Percentiles rank a stretch among this genome's conserved stretches.
Conservation (phyloP, 805 yeast genomes). For the Barnettozyma vustinii region DNA sequence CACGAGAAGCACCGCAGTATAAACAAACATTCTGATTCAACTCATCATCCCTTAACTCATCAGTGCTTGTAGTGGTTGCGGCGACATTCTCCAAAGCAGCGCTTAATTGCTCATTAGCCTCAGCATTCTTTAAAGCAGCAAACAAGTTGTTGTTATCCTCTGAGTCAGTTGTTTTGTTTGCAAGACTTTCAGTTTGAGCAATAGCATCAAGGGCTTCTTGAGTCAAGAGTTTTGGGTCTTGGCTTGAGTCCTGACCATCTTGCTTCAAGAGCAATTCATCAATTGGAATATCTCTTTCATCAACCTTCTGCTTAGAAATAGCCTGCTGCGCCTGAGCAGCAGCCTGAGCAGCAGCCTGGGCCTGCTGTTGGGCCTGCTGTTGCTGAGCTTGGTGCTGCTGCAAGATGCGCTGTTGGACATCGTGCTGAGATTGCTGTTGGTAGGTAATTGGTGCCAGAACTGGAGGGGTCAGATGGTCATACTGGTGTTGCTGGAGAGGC, state of each 20-base stretch:
- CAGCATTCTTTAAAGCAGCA: constrained; percentile 15
- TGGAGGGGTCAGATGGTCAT: constrained; percentile 5
- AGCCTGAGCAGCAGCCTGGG: constrained; percentile 8
- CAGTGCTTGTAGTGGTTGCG: not conserved
- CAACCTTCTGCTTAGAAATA: constrained; percentile 6
- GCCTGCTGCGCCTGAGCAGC: constrained; percentile 9
- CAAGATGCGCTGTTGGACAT: constrained; percentile 7
- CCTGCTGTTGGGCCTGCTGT: constrained; percentile 9
- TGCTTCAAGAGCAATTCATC: constrained; percentile 15
- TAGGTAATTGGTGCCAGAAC: constrained; percentile 9
- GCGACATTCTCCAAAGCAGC: not conserved
- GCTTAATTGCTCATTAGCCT: constrained; percentile 2
- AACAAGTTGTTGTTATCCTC: constrained; percentile 12
- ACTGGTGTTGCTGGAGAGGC: constrained; percentile 8
- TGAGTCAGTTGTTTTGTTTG: constrained; percentile 6
- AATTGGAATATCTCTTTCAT: constrained; percentile 15
- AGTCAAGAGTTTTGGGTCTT: constrained; percentile 5
- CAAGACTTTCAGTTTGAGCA: constrained; percentile 6
- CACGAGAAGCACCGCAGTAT: constrained; percentile 22
- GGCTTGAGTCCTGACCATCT: constrained; percentile 6
- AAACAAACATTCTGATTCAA: constrained; percentile 14
- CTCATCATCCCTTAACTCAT: constrained; percentile 4
- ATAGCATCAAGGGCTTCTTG: constrained; percentile 11
- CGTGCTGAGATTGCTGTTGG: constrained; percentile 7
- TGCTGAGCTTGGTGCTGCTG: constrained; percentile 12